Evolutionary conservation across 1,284 basidiomycete species (phyloP), one percentile per base, ranked within the genome.

Genomic region (Tylopilus sp.): DNA sequence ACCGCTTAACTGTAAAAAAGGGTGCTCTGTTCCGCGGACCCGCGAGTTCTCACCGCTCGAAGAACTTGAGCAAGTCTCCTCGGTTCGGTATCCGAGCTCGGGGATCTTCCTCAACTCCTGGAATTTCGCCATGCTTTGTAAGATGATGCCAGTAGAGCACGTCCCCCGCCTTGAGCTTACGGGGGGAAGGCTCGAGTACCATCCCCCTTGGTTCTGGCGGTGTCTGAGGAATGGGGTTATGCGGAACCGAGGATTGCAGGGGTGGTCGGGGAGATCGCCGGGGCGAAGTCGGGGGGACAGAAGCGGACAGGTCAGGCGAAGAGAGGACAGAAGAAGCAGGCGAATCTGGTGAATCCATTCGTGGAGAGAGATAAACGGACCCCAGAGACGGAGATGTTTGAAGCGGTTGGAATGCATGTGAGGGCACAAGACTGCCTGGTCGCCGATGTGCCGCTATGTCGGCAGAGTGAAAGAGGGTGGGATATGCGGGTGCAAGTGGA

Each of bases 61-160:
- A 44, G 57, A 59, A 56, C 9, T 49, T 52, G 48, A 43, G 41
- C 24, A 39, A n/a, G 45, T 50, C 31, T n/a, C 45, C 41, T 37
- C 50, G 46, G 25, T 39, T 58, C 25, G 60, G 49, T 25, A 66
- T 52, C 51, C 79, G 73, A 11, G 84, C 83, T 24, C 83, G 77
- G 31, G 73, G 61, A 66, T 88, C 82, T 57, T 89, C 82, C 42
- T 68, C 67, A 9, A 86, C 82, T 24, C 79, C 82, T 24, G 84
- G 81, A 53, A 88, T 85, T 74, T 93, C 91, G 8, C 90, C 91
- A 53, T 79, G 82, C 47, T 80, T 76, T 28, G 78, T 70, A 51
- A 93, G 82, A 63, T 92, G 84, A 64, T 89, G 86, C 90, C 90
- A 93, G 66, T 82, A 90, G 9, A 93, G 70, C 13, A 82, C 67